Conservation (phyloP, 352 stramenopile genomes). For the Albugo candida region DNA sequence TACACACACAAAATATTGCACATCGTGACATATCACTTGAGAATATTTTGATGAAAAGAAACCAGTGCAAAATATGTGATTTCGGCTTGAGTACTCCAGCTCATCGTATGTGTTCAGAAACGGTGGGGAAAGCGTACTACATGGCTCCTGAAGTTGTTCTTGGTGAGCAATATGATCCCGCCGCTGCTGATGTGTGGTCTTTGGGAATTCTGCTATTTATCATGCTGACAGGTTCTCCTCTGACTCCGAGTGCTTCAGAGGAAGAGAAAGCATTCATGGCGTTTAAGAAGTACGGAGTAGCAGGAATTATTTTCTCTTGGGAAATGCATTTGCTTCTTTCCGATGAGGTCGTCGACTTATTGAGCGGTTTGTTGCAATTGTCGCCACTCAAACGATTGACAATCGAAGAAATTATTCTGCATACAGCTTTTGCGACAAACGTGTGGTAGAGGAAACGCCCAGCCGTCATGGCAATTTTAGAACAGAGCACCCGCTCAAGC, state of each 20-base stretch:
- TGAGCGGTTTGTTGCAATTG: slow-evolving; percentile 26
- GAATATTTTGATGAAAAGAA: slow-evolving; percentile 47
- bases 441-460: background rate
- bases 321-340: slow-evolving; percentile 17
- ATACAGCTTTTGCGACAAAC: slow-evolving; percentile 2
- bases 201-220: slow-evolving; percentile 10
- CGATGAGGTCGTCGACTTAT: slow-evolving; percentile 8
- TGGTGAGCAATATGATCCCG: slow-evolving; percentile 3
- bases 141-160: slow-evolving; percentile 11
- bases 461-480: too few relatives aligned
- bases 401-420: slow-evolving; percentile 15
- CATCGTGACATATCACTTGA: slow-evolving; percentile 52
- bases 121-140: slow-evolving; percentile 10
- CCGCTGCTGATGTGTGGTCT: slow-evolving; percentile 10
- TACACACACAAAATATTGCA: slow-evolving; percentile 35
- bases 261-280: slow-evolving; percentile 24
- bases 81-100: slow-evolving; percentile 5
- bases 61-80: slow-evolving; percentile 45
- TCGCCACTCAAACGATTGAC: slow-evolving; percentile 16
- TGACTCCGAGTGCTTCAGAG: slow-evolving; percentile 9
- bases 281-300: slow-evolving; percentile 19
- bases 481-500: too few relatives aligned
- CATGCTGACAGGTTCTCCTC: slow-evolving; percentile 8
- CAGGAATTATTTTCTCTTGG: slow-evolving; percentile 25
- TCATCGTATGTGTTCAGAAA: background rate